Base-by-base conservation (phyloP, 148 eudicot species). In the Rhododendron ferrugineum region DNA sequence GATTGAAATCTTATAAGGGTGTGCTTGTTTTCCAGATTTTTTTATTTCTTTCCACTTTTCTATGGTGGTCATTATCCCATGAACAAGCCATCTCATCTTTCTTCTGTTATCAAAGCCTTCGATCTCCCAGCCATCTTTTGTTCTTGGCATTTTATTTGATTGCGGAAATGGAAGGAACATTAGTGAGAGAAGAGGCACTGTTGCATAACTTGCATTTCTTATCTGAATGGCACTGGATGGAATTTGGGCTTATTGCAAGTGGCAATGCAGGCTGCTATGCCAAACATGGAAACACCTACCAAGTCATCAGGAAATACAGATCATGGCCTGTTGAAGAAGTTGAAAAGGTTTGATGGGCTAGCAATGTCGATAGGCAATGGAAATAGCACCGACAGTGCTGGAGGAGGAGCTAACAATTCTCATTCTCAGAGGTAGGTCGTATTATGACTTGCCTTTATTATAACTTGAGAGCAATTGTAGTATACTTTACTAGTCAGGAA, bases 341-440 rank as follows among this genome's bases (percentile, higher is more conserved):
- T 95, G 85, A 97, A 94, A 92, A 92, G 89, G 83, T 92, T 92
- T 91, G 94, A 95, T 86, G 98, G 98, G 84, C 95, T 95, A 77
- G 96, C 96, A 50, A 97, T 95, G 94, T 94, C 98, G 62, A 90
- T 95, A 80, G 98, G 98, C 84, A 92, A 92, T 91, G 92, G 86
- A 82, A 90, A 87, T 85, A 70, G 75, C 75, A 88, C 85, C 68
- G 92, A 90, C 75, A 92, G 92, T 88, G 90, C 86, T 70, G 98
- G 90, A 74, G 92, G 81, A 84, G 94, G 89, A 84, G 86, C 86
- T 84, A 90, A 95, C 75, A 88, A 89, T 83, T 83, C 78, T 78
- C 47, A 86, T 58, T 91, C 95, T 85, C 93, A 92, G 79, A 95
- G 98, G 99, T 97, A 85, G 85, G 90, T 86, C 22, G 40, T 74